Conservation (phyloP, 441 rosid species). For the Capsella rubella region DNA sequence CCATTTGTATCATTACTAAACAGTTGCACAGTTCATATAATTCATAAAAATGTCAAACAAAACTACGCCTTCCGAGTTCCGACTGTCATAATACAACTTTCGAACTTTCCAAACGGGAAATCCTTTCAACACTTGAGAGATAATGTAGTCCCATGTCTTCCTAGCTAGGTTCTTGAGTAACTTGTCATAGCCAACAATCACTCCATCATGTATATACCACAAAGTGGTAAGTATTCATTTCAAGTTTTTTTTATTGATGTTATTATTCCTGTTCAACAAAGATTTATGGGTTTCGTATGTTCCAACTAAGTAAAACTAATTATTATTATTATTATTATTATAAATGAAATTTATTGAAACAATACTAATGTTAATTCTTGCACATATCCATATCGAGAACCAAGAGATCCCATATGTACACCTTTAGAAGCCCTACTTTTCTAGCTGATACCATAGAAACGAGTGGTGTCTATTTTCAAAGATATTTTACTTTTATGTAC, state of each 20-base stretch:
- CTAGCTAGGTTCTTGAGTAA: no score
- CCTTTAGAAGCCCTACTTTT: conserved; percentile 2
- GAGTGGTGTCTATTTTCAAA: neutral
- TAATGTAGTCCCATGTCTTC: no score
- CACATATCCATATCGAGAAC: conserved; percentile 6
- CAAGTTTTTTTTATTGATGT: neutral
- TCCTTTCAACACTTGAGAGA: no score
- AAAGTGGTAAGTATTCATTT: neutral
- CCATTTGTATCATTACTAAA: no score
- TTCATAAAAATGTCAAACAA: no score
- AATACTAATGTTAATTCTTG: neutral
- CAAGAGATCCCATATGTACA: conserved; percentile 10
- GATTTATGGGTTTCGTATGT: neutral
- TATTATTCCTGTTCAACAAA: neutral
- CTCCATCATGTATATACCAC: no score
- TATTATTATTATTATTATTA: neutral
- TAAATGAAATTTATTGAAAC: neutral
- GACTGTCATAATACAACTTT: no score
- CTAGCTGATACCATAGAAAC: neutral
- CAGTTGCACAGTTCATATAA: no score
- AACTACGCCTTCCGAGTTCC: no score
- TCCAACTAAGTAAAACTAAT: neutral
- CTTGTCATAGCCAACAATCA: no score
- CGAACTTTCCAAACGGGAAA: no score
- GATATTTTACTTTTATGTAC: conserved; percentile 2